Conservation (phyloP, 2,329 filamentous ascomycete genomes). For the Fulvia fulva region DNA sequence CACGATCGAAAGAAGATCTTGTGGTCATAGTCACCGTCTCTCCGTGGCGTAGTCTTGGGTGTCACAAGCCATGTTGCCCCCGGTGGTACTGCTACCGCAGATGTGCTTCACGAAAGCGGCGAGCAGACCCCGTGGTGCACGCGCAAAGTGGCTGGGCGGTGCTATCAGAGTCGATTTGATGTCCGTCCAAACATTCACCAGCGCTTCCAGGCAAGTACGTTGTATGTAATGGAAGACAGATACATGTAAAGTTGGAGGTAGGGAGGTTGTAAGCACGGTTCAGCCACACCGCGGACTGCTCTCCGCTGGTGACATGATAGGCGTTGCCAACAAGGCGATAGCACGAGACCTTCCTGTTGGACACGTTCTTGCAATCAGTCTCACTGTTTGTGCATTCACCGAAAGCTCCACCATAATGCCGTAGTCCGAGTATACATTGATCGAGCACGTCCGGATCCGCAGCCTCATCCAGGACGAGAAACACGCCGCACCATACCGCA, state of each 20-base stretch:
- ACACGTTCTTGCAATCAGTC: neutral
- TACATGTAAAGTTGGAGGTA: too few relatives aligned
- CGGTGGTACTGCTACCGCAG: neutral
- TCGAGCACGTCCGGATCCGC: neutral
- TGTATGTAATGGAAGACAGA: too few relatives aligned
- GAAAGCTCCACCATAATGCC: neutral
- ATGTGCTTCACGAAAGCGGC: neutral
- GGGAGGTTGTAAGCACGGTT: too few relatives aligned
- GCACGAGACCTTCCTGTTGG: neutral
- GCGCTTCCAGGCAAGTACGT: too few relatives aligned
- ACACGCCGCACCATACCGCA: neutral
- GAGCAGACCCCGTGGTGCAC: too few relatives aligned
- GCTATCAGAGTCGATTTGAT: too few relatives aligned
- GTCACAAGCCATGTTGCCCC: neutral
- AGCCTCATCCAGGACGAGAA: neutral
- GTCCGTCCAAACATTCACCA: too few relatives aligned
- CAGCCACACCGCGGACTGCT: neutral
- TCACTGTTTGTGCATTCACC: neutral
- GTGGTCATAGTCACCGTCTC: slow-evolving; percentile 6
- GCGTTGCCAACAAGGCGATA: neutral
- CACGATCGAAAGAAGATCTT: slow-evolving; percentile 8
- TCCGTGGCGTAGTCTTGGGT: neutral
- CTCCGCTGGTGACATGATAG: neutral
- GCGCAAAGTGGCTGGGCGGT: too few relatives aligned
- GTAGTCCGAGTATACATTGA: neutral